Base-by-base conservation (phyloP, 2,329 filamentous ascomycete species). In the Endothia cerciana region DNA sequence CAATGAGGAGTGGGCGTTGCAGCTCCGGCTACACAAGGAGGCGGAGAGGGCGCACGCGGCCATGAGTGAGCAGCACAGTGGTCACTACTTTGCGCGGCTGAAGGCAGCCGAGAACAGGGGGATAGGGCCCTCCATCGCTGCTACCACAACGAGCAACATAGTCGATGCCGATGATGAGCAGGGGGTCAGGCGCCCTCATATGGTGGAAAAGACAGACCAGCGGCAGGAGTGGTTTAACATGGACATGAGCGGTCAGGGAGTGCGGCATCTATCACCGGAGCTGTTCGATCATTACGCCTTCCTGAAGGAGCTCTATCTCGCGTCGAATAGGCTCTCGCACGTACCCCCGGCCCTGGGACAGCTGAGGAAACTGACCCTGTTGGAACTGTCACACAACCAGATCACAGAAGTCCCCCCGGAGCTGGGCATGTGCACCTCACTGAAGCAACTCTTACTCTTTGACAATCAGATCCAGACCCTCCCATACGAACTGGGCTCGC, bases 351-450 rank as follows among this genome's bases (percentile, higher is more conserved):
- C 89, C 28, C 93, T 99, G 75, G 94, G 95, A 47, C 86, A 90
- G 72, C 83, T 99, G 70, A 89, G 94, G 70, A 90, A 91, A 69
- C 81, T 99, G 59, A 91, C 88, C 43, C 87, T 94, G 73, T 85
- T 99, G 59, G 94, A 99, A 77, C 85, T 94, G 3, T 98, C 95
- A 0, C 89, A 90, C 79, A 99, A 99, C 77, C 87, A 94, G 68
- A 84, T 99, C 67, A 85, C 85, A 10, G 88, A 91, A 70, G 82
- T 99, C 4, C 95, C 95, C 1, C 87, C 91, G 28, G 94, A 99
- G 80, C 88, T 99, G 68, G 95, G 95, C 74, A 99, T 98, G 94
- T 92, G 97, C 73, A 95, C 94, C 36, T 95, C 94, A 71, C 82
- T 99, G 64, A 93, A 92, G 78, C 89, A 91, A 70, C 83, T 99